Percentiles rank a stretch among this genome's conserved stretches.
These are phyloP conservation scores for Candida montana DNA, from an alignment of 805 yeast genomes.

Conservation along the genomic window DNA sequence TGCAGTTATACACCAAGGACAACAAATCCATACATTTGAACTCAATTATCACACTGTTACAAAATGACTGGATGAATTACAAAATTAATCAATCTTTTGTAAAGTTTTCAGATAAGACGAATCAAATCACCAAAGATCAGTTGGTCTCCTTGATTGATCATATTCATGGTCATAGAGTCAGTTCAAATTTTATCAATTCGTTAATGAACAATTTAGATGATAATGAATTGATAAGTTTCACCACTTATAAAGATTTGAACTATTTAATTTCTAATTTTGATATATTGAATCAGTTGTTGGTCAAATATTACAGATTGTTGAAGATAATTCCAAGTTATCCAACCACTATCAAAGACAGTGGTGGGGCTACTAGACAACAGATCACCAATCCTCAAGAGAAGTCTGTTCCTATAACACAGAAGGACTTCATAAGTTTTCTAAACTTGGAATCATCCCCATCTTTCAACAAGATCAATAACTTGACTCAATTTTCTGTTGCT, in stretches of 20 bases:
- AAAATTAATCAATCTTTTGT: constrained; percentile 29
- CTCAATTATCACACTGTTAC: constrained; percentile 36
- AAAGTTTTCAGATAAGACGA: constrained; percentile 25
- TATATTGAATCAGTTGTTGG: constrained; percentile 32
- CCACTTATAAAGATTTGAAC: constrained; percentile 34
- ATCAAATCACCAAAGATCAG: constrained; percentile 32
- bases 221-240: constrained; percentile 29
- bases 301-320: constrained; percentile 26
- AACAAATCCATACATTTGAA: constrained; percentile 31
- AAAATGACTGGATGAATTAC: constrained; percentile 34
- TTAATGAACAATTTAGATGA: constrained; percentile 24
- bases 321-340: constrained; percentile 10
- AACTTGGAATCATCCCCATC: constrained; percentile 26
- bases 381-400: constrained; percentile 17
- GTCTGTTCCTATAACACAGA: constrained; percentile 31
- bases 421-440: constrained; percentile 30
- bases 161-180: constrained; percentile 34
- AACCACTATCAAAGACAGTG: constrained; percentile 1
- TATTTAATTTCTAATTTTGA: constrained; percentile 36
- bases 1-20: constrained; percentile 17
- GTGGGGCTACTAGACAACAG: constrained; percentile 11
- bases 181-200: constrained; percentile 31
- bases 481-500: constrained; percentile 35
- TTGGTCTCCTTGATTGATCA: constrained; percentile 28
- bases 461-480: constrained; percentile 35